Base-by-base conservation (phyloP, 768 basidiomycete species). In the Phallus indusiatus region DNA sequence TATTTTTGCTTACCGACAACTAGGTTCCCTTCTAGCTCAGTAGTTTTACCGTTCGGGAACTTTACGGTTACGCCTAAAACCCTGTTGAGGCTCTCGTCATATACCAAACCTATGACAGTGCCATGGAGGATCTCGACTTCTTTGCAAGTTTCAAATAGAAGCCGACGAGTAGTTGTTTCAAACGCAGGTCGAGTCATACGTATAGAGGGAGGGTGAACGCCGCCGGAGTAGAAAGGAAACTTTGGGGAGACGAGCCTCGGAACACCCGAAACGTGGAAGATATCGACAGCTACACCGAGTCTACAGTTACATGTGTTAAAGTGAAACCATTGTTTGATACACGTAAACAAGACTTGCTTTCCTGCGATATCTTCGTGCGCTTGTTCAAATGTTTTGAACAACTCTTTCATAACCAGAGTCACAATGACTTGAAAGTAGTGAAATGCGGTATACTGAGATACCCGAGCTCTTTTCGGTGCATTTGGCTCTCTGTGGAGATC, bases 381-480 rank as follows among this genome's bases (percentile, higher is more conserved):
- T 35, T 8, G 1, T 14, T 55, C 54, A 36, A 42, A 60, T 12
- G 54, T 37, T 9, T 35, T 11, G 33, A 60, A 60, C 22, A 56
- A 5, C 37, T 46, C 37, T 2, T 34, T 18, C 22, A 60, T 47
- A 6, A 34, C 53, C 21, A 62, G 16, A 3, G 12, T 49, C n/a
- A 52, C 33, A 47, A 54, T 33, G n/a, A 49, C 46, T 47, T 60
- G 59, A 47, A 42, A 60, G 8, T 20, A 20, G 34, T 60, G 59
- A 4, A 55, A 21, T 35, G 35, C 3, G 28, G 53, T 18, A 36
- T 60, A 60, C 36, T 60, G 59, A 12, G 42, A 10, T 9, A 60
- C 54, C 14, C 54, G 59, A 11, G 37, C n/a, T 5, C 58, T 36
- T 28, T 56, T 49, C 9, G 28, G 49, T 18, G 47, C 18, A 24